Conservation (phyloP, 345 rosid genomes). For the Eutrema heterophyllum region DNA sequence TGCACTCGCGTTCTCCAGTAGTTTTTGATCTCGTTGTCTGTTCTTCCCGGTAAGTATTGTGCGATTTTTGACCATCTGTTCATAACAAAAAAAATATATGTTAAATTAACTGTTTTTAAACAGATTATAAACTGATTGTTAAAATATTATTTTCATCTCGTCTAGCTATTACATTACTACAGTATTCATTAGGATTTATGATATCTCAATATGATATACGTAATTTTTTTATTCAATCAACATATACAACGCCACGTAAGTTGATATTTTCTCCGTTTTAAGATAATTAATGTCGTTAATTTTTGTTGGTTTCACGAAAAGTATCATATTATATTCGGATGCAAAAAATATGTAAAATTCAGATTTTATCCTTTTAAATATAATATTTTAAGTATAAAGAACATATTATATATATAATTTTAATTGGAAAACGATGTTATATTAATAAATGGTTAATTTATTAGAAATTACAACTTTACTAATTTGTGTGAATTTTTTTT, state of each 20-base stretch:
- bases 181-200: not conserved
- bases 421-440: not conserved
- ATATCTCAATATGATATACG: too few relatives aligned
- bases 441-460: not conserved
- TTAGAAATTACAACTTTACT: not conserved
- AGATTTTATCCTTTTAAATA: too few relatives aligned
- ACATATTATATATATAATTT: not conserved
- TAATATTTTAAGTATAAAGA: not conserved
- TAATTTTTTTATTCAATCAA: not conserved
- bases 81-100: not conserved
- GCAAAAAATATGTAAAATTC: too few relatives aligned
- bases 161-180: not conserved
- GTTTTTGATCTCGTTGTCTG: slow-evolving; percentile 94
- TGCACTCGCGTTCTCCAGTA: slow-evolving; percentile 98
- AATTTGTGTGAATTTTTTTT: not conserved
- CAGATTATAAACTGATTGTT: not conserved
- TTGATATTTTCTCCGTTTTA: not conserved
- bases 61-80: slow-evolving; percentile 94
- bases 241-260: not conserved
- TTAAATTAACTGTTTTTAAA: not conserved
- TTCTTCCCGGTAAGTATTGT: slow-evolving; percentile 83
- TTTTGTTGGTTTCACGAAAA: not conserved
- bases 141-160: not conserved
- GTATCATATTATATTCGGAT: too few relatives aligned
- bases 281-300: not conserved